phyloP scores from a whole-genome alignment of 116 monocot genomes.

The Cymodocea nodosa region DNA sequence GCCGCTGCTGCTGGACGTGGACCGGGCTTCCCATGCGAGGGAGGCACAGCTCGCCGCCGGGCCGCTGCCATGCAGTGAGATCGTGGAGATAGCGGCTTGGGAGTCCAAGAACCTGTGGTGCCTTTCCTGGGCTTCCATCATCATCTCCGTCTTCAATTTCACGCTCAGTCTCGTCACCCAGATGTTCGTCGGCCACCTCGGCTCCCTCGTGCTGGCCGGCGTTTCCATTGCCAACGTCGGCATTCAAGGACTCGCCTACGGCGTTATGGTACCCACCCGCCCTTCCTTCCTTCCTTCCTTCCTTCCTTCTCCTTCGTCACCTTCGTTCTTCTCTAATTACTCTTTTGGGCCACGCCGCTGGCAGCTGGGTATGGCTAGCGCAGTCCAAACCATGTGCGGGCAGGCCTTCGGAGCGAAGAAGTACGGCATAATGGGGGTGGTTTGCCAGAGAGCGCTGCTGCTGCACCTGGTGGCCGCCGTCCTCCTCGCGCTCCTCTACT shows the following conservation, averaged over 20 bases:
- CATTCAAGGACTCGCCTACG: constrained; percentile 54
- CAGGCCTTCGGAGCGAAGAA: constrained; percentile 57
- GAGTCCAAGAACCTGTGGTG: constrained; percentile 57
- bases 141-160: constrained; percentile 47
- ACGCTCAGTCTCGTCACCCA: constrained; percentile 53
- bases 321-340: no score
- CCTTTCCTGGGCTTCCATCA: constrained; percentile 56
- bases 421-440: constrained; percentile 35
- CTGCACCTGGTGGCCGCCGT: constrained; percentile 31
- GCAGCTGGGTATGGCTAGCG: constrained; percentile 58
- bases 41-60: constrained; percentile 36
- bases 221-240: constrained; percentile 68
- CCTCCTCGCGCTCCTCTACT: constrained; percentile 31
- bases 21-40: constrained; percentile 15
- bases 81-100: constrained; percentile 16
- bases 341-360: no score
- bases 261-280: constrained; percentile 39
- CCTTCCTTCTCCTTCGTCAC: no score
- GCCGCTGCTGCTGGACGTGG: constrained; percentile 1
- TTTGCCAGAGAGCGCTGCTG: constrained; percentile 38
- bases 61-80: constrained; percentile 10
- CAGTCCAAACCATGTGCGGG: constrained; percentile 55
- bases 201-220: constrained; percentile 45
- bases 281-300: no score
- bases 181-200: constrained; percentile 72